A percentile compares a stretch with the other conserved stretches of the same genome.
phyloP scores from a whole-genome alignment of 108 stramenopile genomes.

The Bacterosira constricta region DNA sequence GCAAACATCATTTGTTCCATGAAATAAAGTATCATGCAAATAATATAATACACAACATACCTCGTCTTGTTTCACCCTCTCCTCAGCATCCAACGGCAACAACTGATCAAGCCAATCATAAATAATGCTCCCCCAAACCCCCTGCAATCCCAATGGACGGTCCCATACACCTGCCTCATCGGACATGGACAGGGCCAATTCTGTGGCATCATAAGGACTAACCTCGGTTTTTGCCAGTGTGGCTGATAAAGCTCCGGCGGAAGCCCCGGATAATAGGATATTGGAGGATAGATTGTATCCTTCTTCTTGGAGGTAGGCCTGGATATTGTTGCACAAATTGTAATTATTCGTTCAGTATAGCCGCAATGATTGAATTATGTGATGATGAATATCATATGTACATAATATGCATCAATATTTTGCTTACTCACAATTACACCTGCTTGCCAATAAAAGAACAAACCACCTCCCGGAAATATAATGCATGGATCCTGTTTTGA shows the following conservation, averaged over 20 bases:
- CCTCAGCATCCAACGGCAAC: slow-evolving; percentile 67
- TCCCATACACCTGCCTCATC: slow-evolving; percentile 84
- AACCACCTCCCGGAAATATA: slow-evolving; percentile 87
- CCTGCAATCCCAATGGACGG: slow-evolving; percentile 77
- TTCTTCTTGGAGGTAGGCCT: slow-evolving; percentile 64
- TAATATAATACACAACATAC: slow-evolving; percentile 23
- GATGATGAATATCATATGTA: too few relatives aligned
- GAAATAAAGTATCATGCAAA: too few relatives aligned
- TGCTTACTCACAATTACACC: slow-evolving; percentile 71
- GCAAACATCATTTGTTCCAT: too few relatives aligned
- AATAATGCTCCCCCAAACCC: slow-evolving; percentile 89
- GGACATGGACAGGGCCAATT: slow-evolving; percentile 73
- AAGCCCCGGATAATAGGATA: slow-evolving; percentile 70
- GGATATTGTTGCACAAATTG: too few relatives aligned
- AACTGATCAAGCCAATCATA: slow-evolving; percentile 82
- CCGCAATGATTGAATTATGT: too few relatives aligned
- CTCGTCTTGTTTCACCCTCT: slow-evolving; percentile 43
- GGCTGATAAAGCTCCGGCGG: slow-evolving; percentile 87
- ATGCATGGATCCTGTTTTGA: slow-evolving; percentile 18
- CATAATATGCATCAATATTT: too few relatives aligned
- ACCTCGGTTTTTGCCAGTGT: slow-evolving; percentile 77
- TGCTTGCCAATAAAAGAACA: slow-evolving; percentile 94
- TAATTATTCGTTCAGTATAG: too few relatives aligned
- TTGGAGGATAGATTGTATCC: slow-evolving; percentile 58
- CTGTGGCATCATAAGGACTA: slow-evolving; percentile 77